Base-by-base conservation (phyloP, 1,139 yeast species). In the Yamadazyma epiphylla region DNA sequence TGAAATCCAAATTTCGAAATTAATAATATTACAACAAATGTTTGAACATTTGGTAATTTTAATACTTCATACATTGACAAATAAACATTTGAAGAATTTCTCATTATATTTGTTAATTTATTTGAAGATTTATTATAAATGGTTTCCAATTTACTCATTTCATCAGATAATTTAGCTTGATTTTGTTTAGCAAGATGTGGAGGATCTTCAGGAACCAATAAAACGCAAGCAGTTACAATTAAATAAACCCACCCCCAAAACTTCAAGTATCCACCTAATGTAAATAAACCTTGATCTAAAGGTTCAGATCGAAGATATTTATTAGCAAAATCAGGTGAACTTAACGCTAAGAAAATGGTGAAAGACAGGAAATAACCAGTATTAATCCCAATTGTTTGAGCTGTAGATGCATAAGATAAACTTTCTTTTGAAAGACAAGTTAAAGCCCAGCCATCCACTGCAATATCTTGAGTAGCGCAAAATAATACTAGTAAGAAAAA, bases 401-500 rank as follows among this genome's bases (percentile, higher is more conserved):
- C 98, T 0, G 98, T 91, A 4, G 95, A 85, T 0, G 98, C 98
- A 59, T 77, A 91, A n/a, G 94, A 80, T 36, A 91, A 64, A 13
- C 94, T 84, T 25, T 77, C 77, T 15, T 79, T 80, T 12, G 89
- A 78, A 32, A 91, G 64, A 30, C 91, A 77, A 1, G 96, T 91
- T 49, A 91, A 63, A 0, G 97, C 97, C 98, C 98, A 91, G 5
- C 98, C 98, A 58, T 91, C 99, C 11, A 91, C 98, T 1, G 98
- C 97, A 33, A 91, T 91, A 53, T 91, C 99, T 55, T 91, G 98
- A 0, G 99, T 91, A 3, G 98, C 97, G 60, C 96, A 89, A 37
- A 91, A 67, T 37, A 91, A 76, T 25, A 91, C 91, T 36, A 94
- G 61, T 13, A 77, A 42, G 46, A 89, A 85, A 58, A 91, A 91